Conservation (phyloP, 164 flowering plant species). For the Stephania yunnanensis region DNA sequence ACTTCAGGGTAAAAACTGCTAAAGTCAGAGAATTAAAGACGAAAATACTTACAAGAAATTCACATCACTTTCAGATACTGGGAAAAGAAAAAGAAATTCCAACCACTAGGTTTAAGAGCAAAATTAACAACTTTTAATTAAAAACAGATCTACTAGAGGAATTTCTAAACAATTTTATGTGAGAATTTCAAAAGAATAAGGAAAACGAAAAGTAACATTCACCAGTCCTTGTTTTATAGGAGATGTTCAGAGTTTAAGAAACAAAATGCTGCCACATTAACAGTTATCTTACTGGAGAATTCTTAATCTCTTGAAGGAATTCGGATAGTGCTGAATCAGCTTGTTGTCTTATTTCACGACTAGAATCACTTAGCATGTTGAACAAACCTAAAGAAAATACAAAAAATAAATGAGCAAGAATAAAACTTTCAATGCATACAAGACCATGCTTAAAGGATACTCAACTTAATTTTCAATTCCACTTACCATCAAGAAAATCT, state of each 20-base stretch:
- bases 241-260: not conserved
- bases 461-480: conserved; percentile 4
- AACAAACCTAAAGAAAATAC: conserved; percentile 60
- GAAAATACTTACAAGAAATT: not conserved
- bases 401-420: not conserved
- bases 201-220: not conserved
- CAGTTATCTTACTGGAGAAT: conserved; percentile 75
- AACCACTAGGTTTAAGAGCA: not conserved
- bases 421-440: not conserved
- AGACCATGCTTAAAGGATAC: not conserved
- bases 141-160: not conserved
- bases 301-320: conserved; percentile 95
- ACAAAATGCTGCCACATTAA: not conserved
- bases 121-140: not conserved
- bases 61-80: not conserved
- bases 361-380: conserved; percentile 93
- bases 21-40: conserved; percentile 39
- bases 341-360: conserved; percentile 96
- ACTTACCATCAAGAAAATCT: conserved; percentile 97
- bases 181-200: too few relatives aligned
- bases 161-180: not conserved
- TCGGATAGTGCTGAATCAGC: conserved; percentile 99
- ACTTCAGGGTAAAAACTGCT: conserved; percentile 70
- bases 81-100: not conserved
- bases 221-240: not conserved